These are phyloP conservation scores for Aspergillus pseudotamarii DNA, from an alignment of 2,329 filamentous ascomycete genomes.

Conservation along the genomic window DNA sequence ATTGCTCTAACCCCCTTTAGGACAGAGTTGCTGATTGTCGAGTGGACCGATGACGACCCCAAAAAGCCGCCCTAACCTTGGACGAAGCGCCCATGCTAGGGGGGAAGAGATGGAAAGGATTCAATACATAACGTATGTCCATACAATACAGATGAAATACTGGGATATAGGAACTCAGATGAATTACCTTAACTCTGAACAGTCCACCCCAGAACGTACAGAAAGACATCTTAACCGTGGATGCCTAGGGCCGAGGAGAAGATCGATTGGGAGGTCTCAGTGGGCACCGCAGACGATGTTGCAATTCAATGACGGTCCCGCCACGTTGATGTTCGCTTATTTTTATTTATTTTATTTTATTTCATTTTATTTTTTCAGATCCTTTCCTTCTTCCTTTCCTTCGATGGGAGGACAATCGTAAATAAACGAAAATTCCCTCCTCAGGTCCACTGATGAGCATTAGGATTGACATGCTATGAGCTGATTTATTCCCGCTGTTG, in stretches of 20 bases:
- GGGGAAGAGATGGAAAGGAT: not conserved
- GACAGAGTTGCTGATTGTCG: conserved; percentile 12
- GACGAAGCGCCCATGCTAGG: conserved; percentile 4
- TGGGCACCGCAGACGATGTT: not conserved
- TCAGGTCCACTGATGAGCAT: not conserved
- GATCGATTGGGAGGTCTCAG: not conserved
- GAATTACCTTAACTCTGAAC: not conserved
- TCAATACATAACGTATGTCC: not conserved
- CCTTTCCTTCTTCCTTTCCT: not conserved
- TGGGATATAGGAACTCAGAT: not conserved
- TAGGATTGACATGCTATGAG: not conserved
- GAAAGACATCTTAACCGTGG: not conserved
- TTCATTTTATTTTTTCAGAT: not conserved
- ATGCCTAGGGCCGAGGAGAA: not conserved
- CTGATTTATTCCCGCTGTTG: not conserved
- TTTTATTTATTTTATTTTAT: too few species aligned
- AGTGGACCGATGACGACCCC: conserved; percentile 16
- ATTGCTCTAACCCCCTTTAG: conserved; percentile 6
- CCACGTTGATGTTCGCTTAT: not conserved
- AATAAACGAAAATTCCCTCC: not conserved
- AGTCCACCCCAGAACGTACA: not conserved
- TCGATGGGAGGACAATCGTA: not conserved
- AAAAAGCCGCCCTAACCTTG: conserved; percentile 12
- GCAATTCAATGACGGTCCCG: not conserved
- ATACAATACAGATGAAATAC: not conserved